phyloP scores from a whole-genome alignment of 169 alveolate genomes.

The Plasmodium falciparum region DNA sequence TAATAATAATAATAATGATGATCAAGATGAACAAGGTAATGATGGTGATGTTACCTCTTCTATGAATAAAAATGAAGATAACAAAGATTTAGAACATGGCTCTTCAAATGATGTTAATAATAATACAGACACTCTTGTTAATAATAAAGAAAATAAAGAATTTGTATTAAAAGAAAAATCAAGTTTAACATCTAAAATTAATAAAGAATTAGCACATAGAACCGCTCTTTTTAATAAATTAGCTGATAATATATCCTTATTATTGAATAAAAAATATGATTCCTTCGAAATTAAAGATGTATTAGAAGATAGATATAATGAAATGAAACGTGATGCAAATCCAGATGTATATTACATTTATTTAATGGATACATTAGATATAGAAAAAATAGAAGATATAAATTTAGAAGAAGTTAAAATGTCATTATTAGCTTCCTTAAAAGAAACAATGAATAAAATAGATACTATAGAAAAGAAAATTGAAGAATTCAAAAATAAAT shows the following conservation, averaged over 20 bases:
- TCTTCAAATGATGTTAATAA: background rate
- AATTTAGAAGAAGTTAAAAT: background rate
- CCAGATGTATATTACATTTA: slow-evolving; percentile 10
- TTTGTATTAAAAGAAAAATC: slow-evolving; percentile 4
- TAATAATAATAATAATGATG: too few relatives aligned
- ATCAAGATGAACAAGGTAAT: background rate
- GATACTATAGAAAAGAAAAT: slow-evolving; percentile 10
- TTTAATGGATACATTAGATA: slow-evolving; percentile 1
- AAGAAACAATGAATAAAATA: slow-evolving; percentile 10
- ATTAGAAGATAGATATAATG: slow-evolving; percentile 48
- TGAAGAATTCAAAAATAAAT: background rate
- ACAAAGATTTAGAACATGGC: background rate
- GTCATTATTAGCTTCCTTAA: background rate
- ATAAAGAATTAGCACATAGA: slow-evolving; percentile 3
- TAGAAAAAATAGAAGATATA: background rate
- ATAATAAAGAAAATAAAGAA: slow-evolving; percentile 15
- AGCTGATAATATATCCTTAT: background rate
- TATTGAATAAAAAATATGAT: background rate
- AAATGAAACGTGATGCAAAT: slow-evolving; percentile 11
- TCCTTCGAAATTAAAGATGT: slow-evolving; percentile 23
- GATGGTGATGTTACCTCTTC: background rate
- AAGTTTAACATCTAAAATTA: background rate
- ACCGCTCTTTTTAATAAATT: slow-evolving; percentile 9
- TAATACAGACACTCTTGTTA: background rate
- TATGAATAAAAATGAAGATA: background rate